Base-by-base conservation (phyloP, 2,329 filamentous ascomycete species). In the Chrysoporthe deuterocubensis region DNA sequence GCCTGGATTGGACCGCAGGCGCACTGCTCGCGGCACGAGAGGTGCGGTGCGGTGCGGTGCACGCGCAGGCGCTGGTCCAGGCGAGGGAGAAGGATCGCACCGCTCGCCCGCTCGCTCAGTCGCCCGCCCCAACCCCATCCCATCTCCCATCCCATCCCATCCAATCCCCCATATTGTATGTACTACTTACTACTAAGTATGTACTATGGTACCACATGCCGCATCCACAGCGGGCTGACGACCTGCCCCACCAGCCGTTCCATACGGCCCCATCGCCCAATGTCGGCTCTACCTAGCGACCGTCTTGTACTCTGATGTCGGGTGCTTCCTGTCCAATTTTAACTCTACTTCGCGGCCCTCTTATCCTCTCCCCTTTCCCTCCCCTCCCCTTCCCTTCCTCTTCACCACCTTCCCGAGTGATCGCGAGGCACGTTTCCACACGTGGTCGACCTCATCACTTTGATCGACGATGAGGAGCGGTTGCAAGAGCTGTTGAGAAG, bases 361-460 rank as follows among this genome's bases (percentile, higher is more conserved):
- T 62, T 37, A 37, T 34, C 34, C 52, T 50, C 21, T 62, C 62
- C 43, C 50, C 13, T 44, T 40, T 50, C 48, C 37, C 37, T 43
- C 46, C 54, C 40, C 37, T 62, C 13, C 43, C 57, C 43, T 64
- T 43, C 42, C 56, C 37, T 67, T 50, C 42, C 48, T 34, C 61
- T 56, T 48, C 44, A 60, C 54, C 62, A 65, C 64, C 69, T 59
- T 48, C 61, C 57, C 58, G 48, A 69, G 67, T 69, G 69, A 70
- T 69, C 69, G 57, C 52, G 69, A 69, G 67, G 69, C 69, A 69
- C 69, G 69, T 70, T 65, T 32, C 42, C 46, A 58, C 62, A 58
- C 69, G 69, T 70, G 69, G 64, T 67, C 60, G 62, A 61, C 69
- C 69, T 70, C 69, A 67, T 69, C 67, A 67, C 69, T 65, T 48